These are phyloP conservation scores for Nemania sp. DNA, from an alignment of 2,329 filamentous ascomycete species.

Conservation along the genomic window DNA sequence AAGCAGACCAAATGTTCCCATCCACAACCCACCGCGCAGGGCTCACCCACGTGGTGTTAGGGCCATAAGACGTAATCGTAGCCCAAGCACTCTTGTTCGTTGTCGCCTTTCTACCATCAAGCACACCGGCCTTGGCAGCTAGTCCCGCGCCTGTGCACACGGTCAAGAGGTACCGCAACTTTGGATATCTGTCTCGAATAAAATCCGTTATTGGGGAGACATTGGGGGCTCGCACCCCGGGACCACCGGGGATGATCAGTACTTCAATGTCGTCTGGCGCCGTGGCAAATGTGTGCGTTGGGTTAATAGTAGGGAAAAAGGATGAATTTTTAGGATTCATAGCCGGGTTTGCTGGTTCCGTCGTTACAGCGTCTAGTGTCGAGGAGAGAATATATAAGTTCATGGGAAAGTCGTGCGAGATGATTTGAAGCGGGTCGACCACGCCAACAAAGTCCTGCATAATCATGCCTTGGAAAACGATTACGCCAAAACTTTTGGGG, in stretches of 20 bases:
- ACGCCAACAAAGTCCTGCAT: slow-evolving; percentile 36
- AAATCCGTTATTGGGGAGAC: slow-evolving; percentile 54
- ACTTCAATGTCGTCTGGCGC: slow-evolving; percentile 51
- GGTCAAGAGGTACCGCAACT: slow-evolving; percentile 66
- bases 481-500: slow-evolving; percentile 29
- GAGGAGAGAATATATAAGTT: slow-evolving; percentile 33
- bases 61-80: slow-evolving; percentile 56
- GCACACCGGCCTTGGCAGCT: slow-evolving; percentile 65
- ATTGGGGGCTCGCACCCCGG: slow-evolving; percentile 48
- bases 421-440: slow-evolving; percentile 30
- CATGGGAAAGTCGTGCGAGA: slow-evolving; percentile 28
- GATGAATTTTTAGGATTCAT: slow-evolving; percentile 32
- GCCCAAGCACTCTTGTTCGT: slow-evolving; percentile 69
- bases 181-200: slow-evolving; percentile 56
- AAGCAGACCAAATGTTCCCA: slow-evolving; percentile 71
- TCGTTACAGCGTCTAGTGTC: slow-evolving; percentile 34
- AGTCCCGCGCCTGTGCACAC: slow-evolving; percentile 71
- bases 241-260: slow-evolving; percentile 56
- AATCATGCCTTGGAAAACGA: slow-evolving; percentile 32
- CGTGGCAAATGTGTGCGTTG: slow-evolving; percentile 55
- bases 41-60: slow-evolving; percentile 65
- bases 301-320: slow-evolving; percentile 35
- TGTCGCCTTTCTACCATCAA: slow-evolving; percentile 69
- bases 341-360: slow-evolving; percentile 20
- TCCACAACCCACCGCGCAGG: slow-evolving; percentile 71